These are phyloP conservation scores for Beauveria asiatica DNA, from an alignment of 2,329 filamentous ascomycete species.

Conservation along the genomic window DNA sequence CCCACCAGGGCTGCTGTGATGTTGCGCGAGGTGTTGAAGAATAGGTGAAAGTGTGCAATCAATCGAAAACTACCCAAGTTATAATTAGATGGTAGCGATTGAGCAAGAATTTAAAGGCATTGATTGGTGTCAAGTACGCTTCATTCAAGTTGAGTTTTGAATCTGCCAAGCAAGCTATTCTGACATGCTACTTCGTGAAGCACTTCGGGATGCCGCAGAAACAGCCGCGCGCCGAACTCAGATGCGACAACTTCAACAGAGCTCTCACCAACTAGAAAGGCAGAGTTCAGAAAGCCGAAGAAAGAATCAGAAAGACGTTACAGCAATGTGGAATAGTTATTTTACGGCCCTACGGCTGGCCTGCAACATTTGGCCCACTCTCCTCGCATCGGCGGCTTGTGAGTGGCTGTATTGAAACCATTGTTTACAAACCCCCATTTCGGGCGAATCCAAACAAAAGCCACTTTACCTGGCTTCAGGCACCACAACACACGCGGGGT, in stretches of 20 bases:
- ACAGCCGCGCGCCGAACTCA: background rate
- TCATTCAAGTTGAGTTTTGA: background rate
- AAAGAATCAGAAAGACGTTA: background rate
- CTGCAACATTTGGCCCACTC: background rate
- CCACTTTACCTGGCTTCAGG: background rate
- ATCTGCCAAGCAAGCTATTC: background rate
- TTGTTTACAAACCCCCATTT: slow-evolving; percentile 35
- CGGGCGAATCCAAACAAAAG: slow-evolving; percentile 31
- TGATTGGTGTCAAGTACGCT: background rate
- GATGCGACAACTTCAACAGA: background rate
- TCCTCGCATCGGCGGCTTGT: background rate
- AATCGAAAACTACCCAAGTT: background rate
- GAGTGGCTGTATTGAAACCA: slow-evolving; percentile 9
- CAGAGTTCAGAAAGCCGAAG: background rate
- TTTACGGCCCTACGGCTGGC: background rate
- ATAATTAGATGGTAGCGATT: no score
- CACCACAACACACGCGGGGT: slow-evolving; percentile 15
- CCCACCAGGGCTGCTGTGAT: background rate
- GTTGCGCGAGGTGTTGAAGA: background rate
- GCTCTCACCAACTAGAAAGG: no score
- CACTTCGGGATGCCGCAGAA: background rate
- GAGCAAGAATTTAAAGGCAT: no score
- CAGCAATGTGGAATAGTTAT: no score
- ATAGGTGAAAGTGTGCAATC: background rate
- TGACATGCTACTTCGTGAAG: background rate